These are phyloP conservation scores for Dactylellina haptotyla DNA, from an alignment of 2,329 filamentous ascomycete genomes.

Conservation along the genomic window DNA sequence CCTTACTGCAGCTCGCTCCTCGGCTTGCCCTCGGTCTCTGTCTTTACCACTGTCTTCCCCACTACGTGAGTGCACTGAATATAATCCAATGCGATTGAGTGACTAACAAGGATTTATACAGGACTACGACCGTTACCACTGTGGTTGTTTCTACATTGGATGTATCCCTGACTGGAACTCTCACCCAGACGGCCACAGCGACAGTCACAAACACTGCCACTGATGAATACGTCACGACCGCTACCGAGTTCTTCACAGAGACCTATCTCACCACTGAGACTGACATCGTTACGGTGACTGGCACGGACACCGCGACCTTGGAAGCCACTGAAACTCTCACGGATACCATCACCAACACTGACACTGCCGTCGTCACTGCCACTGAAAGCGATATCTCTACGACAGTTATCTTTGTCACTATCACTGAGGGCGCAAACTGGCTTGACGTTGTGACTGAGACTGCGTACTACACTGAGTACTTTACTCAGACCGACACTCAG, in stretches of 20 bases:
- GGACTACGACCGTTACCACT: constrained; percentile 12
- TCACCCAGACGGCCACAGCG: constrained; percentile 12
- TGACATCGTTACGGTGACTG: too few relatives aligned
- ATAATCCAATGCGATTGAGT: too few relatives aligned
- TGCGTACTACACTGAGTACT: not conserved
- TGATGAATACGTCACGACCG: too few relatives aligned
- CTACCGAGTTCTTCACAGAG: too few relatives aligned
- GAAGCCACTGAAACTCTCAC: too few relatives aligned
- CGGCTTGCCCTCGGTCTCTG: not conserved
- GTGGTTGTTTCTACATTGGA: not conserved
- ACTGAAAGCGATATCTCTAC: constrained; percentile 23
- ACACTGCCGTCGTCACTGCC: too few relatives aligned
- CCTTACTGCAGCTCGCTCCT: constrained; percentile 31
- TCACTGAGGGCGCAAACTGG: not conserved
- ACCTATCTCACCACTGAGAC: too few relatives aligned
- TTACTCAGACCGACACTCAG: not conserved
- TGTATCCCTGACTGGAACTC: constrained; percentile 7
- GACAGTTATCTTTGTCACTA: not conserved
- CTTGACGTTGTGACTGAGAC: constrained; percentile 14
- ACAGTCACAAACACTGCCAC: constrained; percentile 15
- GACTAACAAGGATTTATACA: not conserved
- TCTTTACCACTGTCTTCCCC: constrained; percentile 15
- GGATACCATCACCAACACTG: too few relatives aligned
- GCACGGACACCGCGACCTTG: too few relatives aligned
- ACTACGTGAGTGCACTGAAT: constrained; percentile 30